Base-by-base conservation (phyloP, 2,329 filamentous ascomycete species). In the Aspergillus sp. region DNA sequence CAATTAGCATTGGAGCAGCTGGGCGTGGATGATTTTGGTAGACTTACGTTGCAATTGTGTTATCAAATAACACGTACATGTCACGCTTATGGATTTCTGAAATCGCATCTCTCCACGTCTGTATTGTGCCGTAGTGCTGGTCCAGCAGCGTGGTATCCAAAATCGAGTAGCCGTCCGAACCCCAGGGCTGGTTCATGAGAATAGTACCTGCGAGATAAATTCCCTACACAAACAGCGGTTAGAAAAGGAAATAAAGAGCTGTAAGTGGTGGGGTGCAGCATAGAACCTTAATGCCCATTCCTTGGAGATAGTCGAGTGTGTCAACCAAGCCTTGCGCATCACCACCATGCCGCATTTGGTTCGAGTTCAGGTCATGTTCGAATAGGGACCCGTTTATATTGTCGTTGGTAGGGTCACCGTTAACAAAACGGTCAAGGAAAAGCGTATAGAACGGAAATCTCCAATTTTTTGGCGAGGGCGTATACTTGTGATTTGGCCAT, bases 1-100 rank as follows among this genome's bases (percentile, higher is more conserved):
- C 18, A 39, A 20, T 58, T 24, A 53, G 48, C 41, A 39, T 50
- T 39, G 34, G 6, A 8, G 24, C 7, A 7, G n/a, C 12, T 20
- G 24, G 15, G 11, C 1, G 3, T 26, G 9, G 12, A 9, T n/a
- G 30, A 6, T 13, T 13, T 36, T 9, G 15, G 12, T 7, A 44
- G 15, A 73, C 78, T 76, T 71, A 81, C 76, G 85, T 89, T 45
- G 83, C 80, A 68, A 88, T 80, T 2, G 86, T 88, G 65, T 88
- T 88, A 67, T 88, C 86, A 58, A 88, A 71, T 32, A 89, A 74
- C 41, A 88, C 83, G 72, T 87, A 87, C 85, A 89, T 88, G 53
- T 79, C 82, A 30, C 83, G 78, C 3, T 71, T 70, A 64, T 89
- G 86, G n/a, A 88, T 85, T 48, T 84, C 84, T 8, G 79, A 74